Conservation (phyloP, 306 rosid species). For the Alnus glutinosa region DNA sequence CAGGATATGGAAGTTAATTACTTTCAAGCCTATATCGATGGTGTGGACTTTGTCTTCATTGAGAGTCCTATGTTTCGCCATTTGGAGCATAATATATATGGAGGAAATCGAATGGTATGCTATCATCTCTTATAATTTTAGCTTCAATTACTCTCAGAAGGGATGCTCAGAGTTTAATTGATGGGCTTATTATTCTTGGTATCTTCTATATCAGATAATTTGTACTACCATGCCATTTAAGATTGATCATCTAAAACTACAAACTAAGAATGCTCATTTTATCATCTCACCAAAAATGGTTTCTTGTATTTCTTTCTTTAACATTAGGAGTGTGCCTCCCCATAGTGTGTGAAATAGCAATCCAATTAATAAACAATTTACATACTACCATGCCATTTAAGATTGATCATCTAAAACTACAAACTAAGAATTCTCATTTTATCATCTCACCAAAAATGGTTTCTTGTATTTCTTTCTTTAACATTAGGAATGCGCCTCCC, state of each 20-base stretch:
- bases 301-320: not conserved
- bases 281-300: not conserved
- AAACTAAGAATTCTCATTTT: not conserved
- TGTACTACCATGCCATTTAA: not conserved
- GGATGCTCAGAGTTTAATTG: not conserved
- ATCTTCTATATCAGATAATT: not conserved
- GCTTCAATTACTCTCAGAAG: not conserved
- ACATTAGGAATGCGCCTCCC: not conserved
- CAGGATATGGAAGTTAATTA: conserved; percentile 82
- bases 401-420: not conserved
- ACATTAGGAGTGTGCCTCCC: not conserved
- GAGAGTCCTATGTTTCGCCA: conserved; percentile 59
- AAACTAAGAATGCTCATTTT: not conserved
- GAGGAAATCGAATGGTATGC: conserved; percentile 79
- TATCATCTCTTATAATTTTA: conserved; percentile 26
- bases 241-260: not conserved
- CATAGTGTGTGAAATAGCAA: not conserved
- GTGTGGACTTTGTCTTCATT: conserved; percentile 86
- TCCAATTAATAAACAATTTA: not conserved
- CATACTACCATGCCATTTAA: not conserved
- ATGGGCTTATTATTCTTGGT: not conserved
- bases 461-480: not conserved
- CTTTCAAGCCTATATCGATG: conserved; percentile 78
- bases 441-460: not conserved
- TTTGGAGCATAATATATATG: conserved; percentile 56